Base-by-base conservation (phyloP, 140 eudicot genomes). In the Bidens hawaiensis region DNA sequence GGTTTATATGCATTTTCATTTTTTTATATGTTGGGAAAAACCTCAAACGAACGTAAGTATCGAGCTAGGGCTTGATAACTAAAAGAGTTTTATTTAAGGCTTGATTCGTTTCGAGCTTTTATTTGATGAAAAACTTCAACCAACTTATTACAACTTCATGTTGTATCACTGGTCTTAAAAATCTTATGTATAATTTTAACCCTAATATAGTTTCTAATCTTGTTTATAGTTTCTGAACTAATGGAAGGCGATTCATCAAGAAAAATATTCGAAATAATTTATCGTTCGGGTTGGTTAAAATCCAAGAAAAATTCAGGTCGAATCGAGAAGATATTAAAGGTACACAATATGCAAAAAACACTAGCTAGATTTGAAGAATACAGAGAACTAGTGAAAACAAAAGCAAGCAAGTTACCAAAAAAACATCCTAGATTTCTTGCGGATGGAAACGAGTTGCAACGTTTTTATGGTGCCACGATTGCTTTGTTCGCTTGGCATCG, bases 341-440 rank as follows among this genome's bases (percentile, higher is more conserved):
- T 91, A 26, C 99, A 91, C 74, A 91, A 91, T 82, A 87, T 78
- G 82, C 99, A 82, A 72, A 87, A 84, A 70, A 87, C 96, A 21
- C 75, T 91, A 45, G 82, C 89, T 25, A 76, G 89, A 8, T 91
- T 91, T 12, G 99, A 91, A 67, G 99, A 91, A n/a, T 87, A 91
- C 62, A 38, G 99, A 53, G 99, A 91, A 34, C 16, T 46, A 46
- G 99, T 91, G 14, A 87, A 87, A 79, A 45, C 75, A 45, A 88
- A 87, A 65, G 99, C 99, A 2, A 81, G 89, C 77, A 91, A 85
- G 45, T 89, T 91, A 70, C 89, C 91, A 5, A 91, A 88, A 61
- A 87, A 87, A 67, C 99, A 91, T 69, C 89, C 99, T n/a, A 89
- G 99, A 6, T 91, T 96, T 71, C 67, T 87, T 5, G 99, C 99